Percentiles rank a stretch among this genome's conserved stretches.
Conservation (phyloP, 306 rosid genomes). For the Argentina anserina region DNA sequence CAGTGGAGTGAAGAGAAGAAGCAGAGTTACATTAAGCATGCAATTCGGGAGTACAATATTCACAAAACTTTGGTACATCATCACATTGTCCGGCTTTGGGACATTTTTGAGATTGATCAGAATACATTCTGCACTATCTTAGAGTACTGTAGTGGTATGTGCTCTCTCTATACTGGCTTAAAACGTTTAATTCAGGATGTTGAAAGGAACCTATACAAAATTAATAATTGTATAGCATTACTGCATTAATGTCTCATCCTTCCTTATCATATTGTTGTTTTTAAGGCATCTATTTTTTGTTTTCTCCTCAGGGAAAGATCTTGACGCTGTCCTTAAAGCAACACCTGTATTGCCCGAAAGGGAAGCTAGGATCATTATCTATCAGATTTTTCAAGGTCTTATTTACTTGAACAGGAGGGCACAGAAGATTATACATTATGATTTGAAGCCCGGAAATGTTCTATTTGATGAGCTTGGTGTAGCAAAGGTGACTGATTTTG, state of each 20-base stretch:
- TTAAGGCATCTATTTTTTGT: slow-evolving; percentile 1
- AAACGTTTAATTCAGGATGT: slow-evolving; percentile 13
- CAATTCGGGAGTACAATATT: slow-evolving; percentile 94
- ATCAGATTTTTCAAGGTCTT: slow-evolving; percentile 94
- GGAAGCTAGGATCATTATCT: slow-evolving; percentile 89
- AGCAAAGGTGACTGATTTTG: slow-evolving; percentile 99
- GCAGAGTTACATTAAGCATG: slow-evolving; percentile 97
- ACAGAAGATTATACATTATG: slow-evolving; percentile 93
- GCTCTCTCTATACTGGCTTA: slow-evolving; percentile 17
- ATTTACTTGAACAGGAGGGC: slow-evolving; percentile 88
- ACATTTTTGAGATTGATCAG: slow-evolving; percentile 95
- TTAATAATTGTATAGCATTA: not conserved
- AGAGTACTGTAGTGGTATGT: slow-evolving; percentile 91
- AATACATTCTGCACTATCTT: slow-evolving; percentile 95
- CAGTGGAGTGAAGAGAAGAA: slow-evolving; percentile 99
- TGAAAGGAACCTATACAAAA: not conserved
- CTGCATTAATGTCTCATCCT: not conserved
- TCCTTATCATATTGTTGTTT: slow-evolving; percentile 3
- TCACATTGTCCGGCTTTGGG: slow-evolving; percentile 98
- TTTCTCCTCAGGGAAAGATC: slow-evolving; percentile 79
- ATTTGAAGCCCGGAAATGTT: slow-evolving; percentile 98
- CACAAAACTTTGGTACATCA: slow-evolving; percentile 94
- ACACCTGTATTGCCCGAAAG: slow-evolving; percentile 85
- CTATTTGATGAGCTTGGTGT: slow-evolving; percentile 88
- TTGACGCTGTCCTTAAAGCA: slow-evolving; percentile 91